Evolutionary conservation across 2,329 filamentous ascomycete genomes (phyloP), one percentile per base, ranked within the genome.

Genomic region (Neobulgaria alba): DNA sequence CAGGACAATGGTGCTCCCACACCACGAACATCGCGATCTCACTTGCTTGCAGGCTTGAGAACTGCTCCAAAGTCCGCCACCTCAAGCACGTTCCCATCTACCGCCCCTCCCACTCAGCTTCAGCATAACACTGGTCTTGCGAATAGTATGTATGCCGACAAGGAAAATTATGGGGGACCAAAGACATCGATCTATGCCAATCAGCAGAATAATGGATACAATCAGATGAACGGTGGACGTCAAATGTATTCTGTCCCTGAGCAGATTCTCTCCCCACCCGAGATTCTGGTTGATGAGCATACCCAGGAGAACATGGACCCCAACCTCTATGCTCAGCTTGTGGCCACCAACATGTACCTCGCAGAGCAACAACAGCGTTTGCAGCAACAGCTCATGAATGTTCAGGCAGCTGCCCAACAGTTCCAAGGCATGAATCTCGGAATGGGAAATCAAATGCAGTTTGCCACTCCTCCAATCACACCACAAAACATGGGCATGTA

Each of bases 301-400:
- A 72, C 72, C 34, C 77, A 82, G 53, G 75, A 85, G 46, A 73
- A 80, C 53, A 85, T 94, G 67, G 92, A 96, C 56, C 87, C 89
- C 38, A 82, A 77, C 46, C 64, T 93, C 39, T 92, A 95, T 52
- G 85, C 88, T 39, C 87, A 95, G 64, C 72, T 96, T 49, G 77
- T 95, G 57, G 84, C 87, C 42, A 93, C 88, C 56, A 95, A 95
- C 62, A 68, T 92, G 60, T 94, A 93, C 59, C 74, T 98, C 37
- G 87, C 88, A 30, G 87, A 95, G 59, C 89, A 95, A 65, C 90
- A 96, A 66, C 88, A 95, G 67, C 83, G 85, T 50, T 77, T 96
- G 38, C 89, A 96, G 66, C 89, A 95, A 66, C 88, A 96, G 66
- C 74, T 96, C 51, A 77, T 87, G 53, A 85, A 70, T 50, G 79